A percentile compares a stretch with the other conserved stretches of the same genome.
phyloP scores from a whole-genome alignment of 2,329 filamentous ascomycete species.

The Myriosclerotinia duriaeana region DNA sequence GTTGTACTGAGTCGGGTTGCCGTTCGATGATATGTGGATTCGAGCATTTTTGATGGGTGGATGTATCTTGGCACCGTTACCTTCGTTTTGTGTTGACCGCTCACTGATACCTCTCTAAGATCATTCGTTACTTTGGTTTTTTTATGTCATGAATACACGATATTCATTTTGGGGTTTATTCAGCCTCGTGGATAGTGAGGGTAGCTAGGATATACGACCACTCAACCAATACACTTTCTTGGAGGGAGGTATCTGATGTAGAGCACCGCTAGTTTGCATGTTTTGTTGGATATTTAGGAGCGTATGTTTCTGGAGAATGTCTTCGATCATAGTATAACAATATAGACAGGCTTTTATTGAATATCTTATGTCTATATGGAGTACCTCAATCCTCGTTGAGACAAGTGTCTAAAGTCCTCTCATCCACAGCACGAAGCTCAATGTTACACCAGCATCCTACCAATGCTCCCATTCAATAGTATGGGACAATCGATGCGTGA shows the following conservation, averaged over 20 bases:
- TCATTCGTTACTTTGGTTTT: background rate
- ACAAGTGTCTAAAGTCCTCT: background rate
- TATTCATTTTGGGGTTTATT: background rate
- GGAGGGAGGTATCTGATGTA: background rate
- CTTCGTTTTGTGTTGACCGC: background rate
- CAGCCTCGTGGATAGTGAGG: background rate
- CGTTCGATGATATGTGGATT: background rate
- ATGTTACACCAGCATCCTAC: background rate
- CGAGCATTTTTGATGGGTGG: background rate
- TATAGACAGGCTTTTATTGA: background rate
- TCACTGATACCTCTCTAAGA: background rate
- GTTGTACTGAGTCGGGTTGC: background rate
- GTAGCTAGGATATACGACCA: too few species aligned
- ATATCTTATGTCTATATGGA: background rate
- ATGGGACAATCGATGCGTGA: background rate
- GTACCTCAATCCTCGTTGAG: background rate
- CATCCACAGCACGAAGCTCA: background rate
- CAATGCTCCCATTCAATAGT: background rate
- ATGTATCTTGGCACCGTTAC: background rate
- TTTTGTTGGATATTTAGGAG: background rate
- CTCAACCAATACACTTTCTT: background rate
- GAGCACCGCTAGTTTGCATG: background rate
- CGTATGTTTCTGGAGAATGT: background rate
- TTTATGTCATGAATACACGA: background rate
- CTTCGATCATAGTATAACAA: background rate